Conservation (phyloP, 2,329 filamentous ascomycete species). For the Myriosclerotinia scirpicola region DNA sequence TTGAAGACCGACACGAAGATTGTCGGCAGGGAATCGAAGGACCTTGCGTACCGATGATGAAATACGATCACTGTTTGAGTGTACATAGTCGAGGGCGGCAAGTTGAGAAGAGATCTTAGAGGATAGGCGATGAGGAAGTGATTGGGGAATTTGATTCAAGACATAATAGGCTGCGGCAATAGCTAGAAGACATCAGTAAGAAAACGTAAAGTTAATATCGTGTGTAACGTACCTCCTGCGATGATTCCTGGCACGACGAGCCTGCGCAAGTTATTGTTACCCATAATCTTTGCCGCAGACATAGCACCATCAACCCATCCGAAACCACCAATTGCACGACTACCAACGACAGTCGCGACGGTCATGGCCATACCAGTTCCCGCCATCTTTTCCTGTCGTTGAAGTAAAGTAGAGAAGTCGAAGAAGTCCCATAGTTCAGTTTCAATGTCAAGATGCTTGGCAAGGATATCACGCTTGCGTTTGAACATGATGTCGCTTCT, state of each 20-base stretch:
- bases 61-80: constrained; percentile 82
- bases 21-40: constrained; percentile 81
- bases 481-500: constrained; percentile 87
- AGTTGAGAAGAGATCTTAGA: constrained; percentile 82
- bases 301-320: constrained; percentile 88
- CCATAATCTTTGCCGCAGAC: constrained; percentile 75
- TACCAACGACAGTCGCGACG: constrained; percentile 80
- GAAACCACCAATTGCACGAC: constrained; percentile 76
- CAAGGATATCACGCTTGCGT: constrained; percentile 75
- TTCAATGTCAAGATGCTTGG: constrained; percentile 81
- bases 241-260: constrained; percentile 79
- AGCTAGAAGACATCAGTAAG: constrained; percentile 51
- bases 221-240: constrained; percentile 65
- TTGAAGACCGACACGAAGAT: constrained; percentile 79
- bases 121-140: constrained; percentile 81
- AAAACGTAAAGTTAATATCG: constrained; percentile 18
- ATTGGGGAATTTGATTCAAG: constrained; percentile 82
- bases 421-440: constrained; percentile 94
- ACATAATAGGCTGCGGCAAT: constrained; percentile 76
- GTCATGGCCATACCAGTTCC: constrained; percentile 95
- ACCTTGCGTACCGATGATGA: constrained; percentile 84
- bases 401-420: constrained; percentile 77
- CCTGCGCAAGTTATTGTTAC: constrained; percentile 76
- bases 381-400: constrained; percentile 90
- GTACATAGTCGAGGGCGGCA: constrained; percentile 83